Percentiles rank a stretch among this genome's conserved stretches.
These are phyloP conservation scores for Euptelea pleiosperma DNA, from an alignment of 164 flowering plant genomes.

Conservation along the genomic window DNA sequence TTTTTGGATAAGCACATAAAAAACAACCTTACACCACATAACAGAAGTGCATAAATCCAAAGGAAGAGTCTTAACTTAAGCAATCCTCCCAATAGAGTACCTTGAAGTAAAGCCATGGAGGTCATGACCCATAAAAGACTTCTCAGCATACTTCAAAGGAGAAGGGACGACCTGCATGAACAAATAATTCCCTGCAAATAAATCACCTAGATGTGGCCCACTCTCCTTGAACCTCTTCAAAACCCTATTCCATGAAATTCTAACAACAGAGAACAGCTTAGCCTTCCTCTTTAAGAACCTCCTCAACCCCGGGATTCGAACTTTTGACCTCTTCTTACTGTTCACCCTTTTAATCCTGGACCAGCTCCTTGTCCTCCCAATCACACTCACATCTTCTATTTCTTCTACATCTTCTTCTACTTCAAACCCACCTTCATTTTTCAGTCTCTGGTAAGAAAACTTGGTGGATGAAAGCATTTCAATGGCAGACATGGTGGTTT, in stretches of 20 bases:
- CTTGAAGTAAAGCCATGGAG: constrained; percentile 21
- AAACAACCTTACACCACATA: no score
- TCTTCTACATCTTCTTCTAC: constrained; percentile 12
- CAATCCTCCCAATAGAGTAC: constrained; percentile 18
- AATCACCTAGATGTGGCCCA: constrained; percentile 56
- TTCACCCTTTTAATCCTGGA: constrained; percentile 10
- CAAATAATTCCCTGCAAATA: constrained; percentile 80
- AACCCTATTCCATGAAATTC: constrained; percentile 32
- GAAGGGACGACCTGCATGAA: constrained; percentile 69
- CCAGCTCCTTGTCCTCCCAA: constrained; percentile 18
- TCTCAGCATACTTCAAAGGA: constrained; percentile 27
- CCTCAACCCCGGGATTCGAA: constrained; percentile 24
- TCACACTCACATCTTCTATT: neutral
- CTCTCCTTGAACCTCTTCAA: constrained; percentile 63
- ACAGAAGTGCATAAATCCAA: no score
- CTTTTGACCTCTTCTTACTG: constrained; percentile 21
- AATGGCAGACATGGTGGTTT: constrained; percentile 5
- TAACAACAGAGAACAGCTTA: constrained; percentile 21
- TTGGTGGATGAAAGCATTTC: constrained; percentile 24
- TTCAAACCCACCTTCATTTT: constrained; percentile 25
- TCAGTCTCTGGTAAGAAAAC: constrained; percentile 34
- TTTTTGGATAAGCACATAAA: no score
- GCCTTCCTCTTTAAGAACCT: constrained; percentile 39
- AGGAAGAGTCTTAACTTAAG: constrained; percentile 7
- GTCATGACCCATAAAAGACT: constrained; percentile 15